phyloP scores from a whole-genome alignment of 495 filamentous ascomycete genomes.

The Xylaria castorea region DNA sequence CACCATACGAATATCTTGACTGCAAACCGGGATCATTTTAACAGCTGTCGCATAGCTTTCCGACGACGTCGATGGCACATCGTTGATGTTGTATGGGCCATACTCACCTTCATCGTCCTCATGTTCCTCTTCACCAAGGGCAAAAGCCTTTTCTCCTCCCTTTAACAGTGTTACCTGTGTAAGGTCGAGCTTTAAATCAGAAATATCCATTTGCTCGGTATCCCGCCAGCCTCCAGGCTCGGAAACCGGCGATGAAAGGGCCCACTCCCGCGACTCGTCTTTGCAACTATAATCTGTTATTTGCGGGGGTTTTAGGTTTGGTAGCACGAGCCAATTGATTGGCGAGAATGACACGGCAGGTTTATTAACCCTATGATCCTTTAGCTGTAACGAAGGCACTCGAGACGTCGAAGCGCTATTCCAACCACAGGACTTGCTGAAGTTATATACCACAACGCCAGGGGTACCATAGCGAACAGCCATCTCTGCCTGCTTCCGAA shows the following conservation, averaged over 20 bases:
- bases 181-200: neutral
- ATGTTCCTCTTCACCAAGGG: neutral
- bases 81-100: neutral
- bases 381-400: slow-evolving; percentile 30
- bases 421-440: slow-evolving; percentile 31
- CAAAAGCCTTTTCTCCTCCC: neutral
- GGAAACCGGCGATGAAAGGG: slow-evolving; percentile 13
- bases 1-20: slow-evolving; percentile 15
- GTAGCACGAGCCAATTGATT: slow-evolving; percentile 28
- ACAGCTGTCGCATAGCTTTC: slow-evolving; percentile 7
- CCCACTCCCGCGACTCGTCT: neutral
- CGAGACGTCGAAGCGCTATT: slow-evolving; percentile 22
- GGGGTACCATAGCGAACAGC: slow-evolving; percentile 19
- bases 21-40: slow-evolving; percentile 5
- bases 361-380: neutral
- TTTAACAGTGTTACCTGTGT: neutral
- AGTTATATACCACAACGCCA: slow-evolving; percentile 28
- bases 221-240: slow-evolving; percentile 31
- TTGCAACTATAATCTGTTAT: neutral
- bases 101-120: neutral
- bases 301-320: too few species aligned
- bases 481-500: slow-evolving; percentile 25
- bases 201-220: neutral
- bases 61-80: neutral
- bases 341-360: slow-evolving; percentile 6